Conservation (phyloP, 495 filamentous ascomycete genomes). For the Hypomontagnella submonticulosa region DNA sequence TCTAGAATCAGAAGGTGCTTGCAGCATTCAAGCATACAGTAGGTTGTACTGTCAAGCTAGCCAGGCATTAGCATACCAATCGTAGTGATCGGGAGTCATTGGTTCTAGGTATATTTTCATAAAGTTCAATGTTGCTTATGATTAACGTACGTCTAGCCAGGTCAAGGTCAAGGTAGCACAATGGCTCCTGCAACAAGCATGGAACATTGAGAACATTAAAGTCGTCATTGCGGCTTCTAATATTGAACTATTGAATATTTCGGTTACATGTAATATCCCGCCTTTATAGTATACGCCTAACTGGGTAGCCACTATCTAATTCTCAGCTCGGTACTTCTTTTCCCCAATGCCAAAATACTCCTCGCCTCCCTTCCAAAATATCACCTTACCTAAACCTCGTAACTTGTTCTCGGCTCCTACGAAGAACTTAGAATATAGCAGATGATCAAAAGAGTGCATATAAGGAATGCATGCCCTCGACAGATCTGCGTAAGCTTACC, state of each 20-base stretch:
- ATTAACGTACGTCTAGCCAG: background rate
- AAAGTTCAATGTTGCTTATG: background rate
- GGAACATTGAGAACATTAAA: no score
- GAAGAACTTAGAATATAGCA: slow-evolving; percentile 18
- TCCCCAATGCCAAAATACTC: no score
- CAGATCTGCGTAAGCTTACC: slow-evolving; percentile 35
- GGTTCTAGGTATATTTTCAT: slow-evolving; percentile 1
- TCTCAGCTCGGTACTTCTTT: background rate
- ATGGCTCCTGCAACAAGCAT: no score
- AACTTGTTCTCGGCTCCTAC: slow-evolving; percentile 12
- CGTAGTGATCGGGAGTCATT: slow-evolving; percentile 8
- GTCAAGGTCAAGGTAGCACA: no score
- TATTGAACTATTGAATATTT: background rate
- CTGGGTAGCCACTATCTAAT: background rate
- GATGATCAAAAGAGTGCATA: slow-evolving; percentile 27
- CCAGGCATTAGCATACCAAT: slow-evolving; percentile 1
- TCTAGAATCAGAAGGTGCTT: slow-evolving; percentile 36
- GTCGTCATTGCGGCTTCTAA: no score
- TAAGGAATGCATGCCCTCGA: background rate
- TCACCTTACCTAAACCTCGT: background rate
- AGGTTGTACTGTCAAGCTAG: background rate
- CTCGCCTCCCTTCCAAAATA: no score
- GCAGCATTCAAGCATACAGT: slow-evolving; percentile 1
- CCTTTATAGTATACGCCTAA: background rate
- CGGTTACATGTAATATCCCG: slow-evolving; percentile 7